A percentile compares a stretch with the other conserved stretches of the same genome.
These are phyloP conservation scores for Orychophragmus violaceus DNA, from an alignment of 345 rosid species.

Conservation along the genomic window DNA sequence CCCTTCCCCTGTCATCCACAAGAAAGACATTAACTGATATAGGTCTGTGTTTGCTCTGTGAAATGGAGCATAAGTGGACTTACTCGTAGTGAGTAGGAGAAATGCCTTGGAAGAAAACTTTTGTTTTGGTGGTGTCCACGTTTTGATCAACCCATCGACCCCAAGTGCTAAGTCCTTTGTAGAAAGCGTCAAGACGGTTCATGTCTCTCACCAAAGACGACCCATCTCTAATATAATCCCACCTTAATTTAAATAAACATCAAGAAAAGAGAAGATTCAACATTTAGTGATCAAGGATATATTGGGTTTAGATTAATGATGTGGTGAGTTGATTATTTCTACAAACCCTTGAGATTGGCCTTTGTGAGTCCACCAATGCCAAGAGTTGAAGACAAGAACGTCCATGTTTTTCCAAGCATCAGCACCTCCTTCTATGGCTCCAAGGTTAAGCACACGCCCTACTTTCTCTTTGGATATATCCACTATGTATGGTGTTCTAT, in stretches of 20 bases:
- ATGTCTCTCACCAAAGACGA: constrained; percentile 43
- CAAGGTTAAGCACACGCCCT: constrained; percentile 63
- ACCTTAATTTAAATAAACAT: constrained; percentile 34
- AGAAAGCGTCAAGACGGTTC: constrained; percentile 67
- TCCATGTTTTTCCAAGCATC: constrained; percentile 77
- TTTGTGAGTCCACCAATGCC: constrained; percentile 99
- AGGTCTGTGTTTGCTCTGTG: neutral
- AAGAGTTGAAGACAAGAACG: constrained; percentile 76
- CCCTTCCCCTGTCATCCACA: constrained; percentile 54
- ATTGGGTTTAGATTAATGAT: neutral
- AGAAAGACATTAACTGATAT: neutral
- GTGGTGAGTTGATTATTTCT: constrained; percentile 11
- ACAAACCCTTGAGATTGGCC: constrained; percentile 61
- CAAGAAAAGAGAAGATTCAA: neutral
- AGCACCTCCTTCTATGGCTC: constrained; percentile 53
- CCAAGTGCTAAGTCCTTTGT: constrained; percentile 78
- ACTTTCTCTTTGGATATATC: constrained; percentile 53
- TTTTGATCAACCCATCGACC: constrained; percentile 74
- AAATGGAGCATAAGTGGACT: too few relatives aligned
- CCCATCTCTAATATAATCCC: constrained; percentile 79
- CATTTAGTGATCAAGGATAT: neutral
- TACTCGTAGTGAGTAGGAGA: constrained; percentile 92
- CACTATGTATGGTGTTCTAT: constrained; percentile 78
- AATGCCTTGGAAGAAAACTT: constrained; percentile 91
- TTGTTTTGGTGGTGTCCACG: constrained; percentile 57